phyloP scores from a whole-genome alignment of 352 stramenopile genomes.

The Thalassiosira mediterranea region DNA sequence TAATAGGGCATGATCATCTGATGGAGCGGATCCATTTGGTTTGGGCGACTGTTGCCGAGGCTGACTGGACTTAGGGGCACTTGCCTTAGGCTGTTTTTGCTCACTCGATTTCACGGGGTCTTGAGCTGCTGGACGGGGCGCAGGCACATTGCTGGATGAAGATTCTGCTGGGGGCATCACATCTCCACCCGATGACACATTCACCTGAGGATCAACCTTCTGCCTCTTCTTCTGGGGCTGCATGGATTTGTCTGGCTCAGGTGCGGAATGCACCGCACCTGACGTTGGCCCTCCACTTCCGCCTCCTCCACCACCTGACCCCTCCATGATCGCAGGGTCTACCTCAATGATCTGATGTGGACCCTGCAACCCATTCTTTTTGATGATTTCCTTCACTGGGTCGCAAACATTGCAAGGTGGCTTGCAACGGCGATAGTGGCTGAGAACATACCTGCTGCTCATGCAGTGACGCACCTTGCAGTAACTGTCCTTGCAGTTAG shows the following conservation, averaged over 20 bases:
- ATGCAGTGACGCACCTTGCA: slow-evolving; percentile 97
- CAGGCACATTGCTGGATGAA: background rate
- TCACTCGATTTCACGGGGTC: too few relatives aligned
- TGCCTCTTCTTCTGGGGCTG: slow-evolving; percentile 34
- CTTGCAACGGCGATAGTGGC: slow-evolving; percentile 98
- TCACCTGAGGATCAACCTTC: slow-evolving; percentile 28
- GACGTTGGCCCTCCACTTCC: too few relatives aligned
- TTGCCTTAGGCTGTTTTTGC: too few relatives aligned
- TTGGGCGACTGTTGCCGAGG: slow-evolving; percentile 7
- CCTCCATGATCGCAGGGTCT: slow-evolving; percentile 24
- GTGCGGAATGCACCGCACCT: background rate
- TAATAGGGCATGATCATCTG: slow-evolving; percentile 73
- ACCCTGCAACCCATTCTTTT: slow-evolving; percentile 44
- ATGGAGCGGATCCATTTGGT: slow-evolving; percentile 25
- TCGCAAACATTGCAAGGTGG: slow-evolving; percentile 12
- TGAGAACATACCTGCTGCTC: slow-evolving; percentile 97
- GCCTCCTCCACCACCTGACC: background rate
- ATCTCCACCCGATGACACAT: too few relatives aligned
- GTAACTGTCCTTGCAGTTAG: slow-evolving; percentile 94
- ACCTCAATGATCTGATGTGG: slow-evolving; percentile 35
- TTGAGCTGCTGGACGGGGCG: too few relatives aligned
- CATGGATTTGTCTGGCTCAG: slow-evolving; percentile 5
- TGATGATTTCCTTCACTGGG: slow-evolving; percentile 53
- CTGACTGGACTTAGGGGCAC: too few relatives aligned
- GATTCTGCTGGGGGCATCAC: too few relatives aligned